A percentile compares a stretch with the other conserved stretches of the same genome.
Evolutionary conservation across 257 asterid species (phyloP).

Genomic region (Anisodus tanguticus): DNA sequence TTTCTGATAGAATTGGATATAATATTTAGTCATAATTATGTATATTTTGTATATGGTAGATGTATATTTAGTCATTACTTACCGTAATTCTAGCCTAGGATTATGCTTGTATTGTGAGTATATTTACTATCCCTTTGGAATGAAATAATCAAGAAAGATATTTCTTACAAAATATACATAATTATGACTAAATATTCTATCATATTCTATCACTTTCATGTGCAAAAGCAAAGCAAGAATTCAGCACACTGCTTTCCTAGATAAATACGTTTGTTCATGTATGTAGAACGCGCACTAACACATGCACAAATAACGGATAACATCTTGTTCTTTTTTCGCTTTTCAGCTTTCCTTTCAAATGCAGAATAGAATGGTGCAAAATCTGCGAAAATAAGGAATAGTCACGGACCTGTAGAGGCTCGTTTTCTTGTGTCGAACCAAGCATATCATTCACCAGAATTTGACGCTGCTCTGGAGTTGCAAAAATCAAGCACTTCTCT

Average conservation of each 20-base stretch:
- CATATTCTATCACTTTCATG: no score
- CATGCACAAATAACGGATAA: background rate
- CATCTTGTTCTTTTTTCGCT: background rate
- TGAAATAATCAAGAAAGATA: no score
- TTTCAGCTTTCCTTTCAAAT: background rate
- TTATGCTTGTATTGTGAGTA: no score
- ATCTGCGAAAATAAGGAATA: background rate
- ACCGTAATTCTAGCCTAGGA: no score
- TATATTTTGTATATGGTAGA: no score
- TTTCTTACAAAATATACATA: no score
- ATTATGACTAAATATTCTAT: no score
- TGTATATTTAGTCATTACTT: no score
- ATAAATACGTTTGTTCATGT: background rate
- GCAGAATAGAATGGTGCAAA: slow-evolving; percentile 13
- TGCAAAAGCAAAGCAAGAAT: background rate
- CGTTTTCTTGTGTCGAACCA: slow-evolving; percentile 84
- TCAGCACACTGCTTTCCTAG: background rate
- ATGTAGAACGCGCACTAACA: background rate
- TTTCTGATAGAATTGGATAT: no score
- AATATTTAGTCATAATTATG: no score
- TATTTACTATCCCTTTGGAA: no score
- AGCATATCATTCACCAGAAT: slow-evolving; percentile 81
- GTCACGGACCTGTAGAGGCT: slow-evolving; percentile 75
- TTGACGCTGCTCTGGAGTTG: slow-evolving; percentile 72
- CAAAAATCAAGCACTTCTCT: slow-evolving; percentile 82